Percentiles rank a stretch among this genome's conserved stretches.
Evolutionary conservation across 352 stramenopile species (phyloP).

Genomic region (Paralagenidium karlingii): DNA sequence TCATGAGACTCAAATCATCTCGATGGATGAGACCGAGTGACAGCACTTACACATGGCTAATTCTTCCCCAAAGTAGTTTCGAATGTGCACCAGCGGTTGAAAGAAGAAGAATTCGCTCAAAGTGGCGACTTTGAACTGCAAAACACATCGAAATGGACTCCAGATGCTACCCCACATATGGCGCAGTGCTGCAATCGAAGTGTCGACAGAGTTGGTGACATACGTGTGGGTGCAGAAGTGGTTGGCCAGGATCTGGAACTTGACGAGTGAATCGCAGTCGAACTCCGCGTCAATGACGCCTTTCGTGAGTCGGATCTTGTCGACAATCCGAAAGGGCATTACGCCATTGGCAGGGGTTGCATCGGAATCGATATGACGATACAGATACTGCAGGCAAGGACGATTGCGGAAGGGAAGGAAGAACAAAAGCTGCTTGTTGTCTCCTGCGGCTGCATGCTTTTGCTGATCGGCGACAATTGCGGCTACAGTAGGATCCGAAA

Average conservation of each 20-base stretch:
- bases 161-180: constrained; percentile 30
- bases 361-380: constrained; percentile 44
- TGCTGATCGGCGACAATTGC: constrained; percentile 3
- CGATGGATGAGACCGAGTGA: neutral
- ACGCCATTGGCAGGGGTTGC: too few species aligned
- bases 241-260: constrained; percentile 27
- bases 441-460: neutral
- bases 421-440: too few species aligned
- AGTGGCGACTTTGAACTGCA: constrained; percentile 2
- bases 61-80: constrained; percentile 76
- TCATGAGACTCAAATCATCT: neutral
- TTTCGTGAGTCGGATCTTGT: constrained; percentile 71
- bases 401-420: constrained; percentile 39
- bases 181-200: constrained; percentile 42
- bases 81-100: constrained; percentile 38
- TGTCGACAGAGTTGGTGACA: constrained; percentile 46
- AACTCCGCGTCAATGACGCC: constrained; percentile 55
- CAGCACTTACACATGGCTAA: constrained; percentile 50
- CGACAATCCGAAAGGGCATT: constrained; percentile 62
- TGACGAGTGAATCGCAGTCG: constrained; percentile 48
- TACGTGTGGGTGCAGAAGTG: constrained; percentile 50
- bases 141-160: constrained; percentile 12
- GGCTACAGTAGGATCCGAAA: constrained; percentile 14
- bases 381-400: constrained; percentile 47
- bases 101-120: constrained; percentile 12